Base-by-base conservation (phyloP, 129 eudicot species). In the Helianthus tuberosus region DNA sequence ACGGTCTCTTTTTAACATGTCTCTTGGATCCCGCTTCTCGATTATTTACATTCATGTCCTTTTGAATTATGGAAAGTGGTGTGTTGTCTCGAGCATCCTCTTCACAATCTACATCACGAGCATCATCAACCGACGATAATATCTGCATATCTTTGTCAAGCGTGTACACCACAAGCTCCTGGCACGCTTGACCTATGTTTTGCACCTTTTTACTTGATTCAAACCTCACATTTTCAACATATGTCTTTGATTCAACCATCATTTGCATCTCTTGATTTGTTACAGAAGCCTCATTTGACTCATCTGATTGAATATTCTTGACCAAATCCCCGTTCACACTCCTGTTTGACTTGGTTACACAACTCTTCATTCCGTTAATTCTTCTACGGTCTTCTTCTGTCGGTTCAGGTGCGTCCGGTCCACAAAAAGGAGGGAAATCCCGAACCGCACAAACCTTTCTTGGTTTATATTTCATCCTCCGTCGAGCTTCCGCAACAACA, bases 381-480 rank as follows among this genome's bases (percentile, higher is more conserved):
- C 72, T 80, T 51, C 9, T 2, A 0, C 77, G 78, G 44, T 86
- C 87, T 43, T 78, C 89, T 69, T 77, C 83, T 8, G 71, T 71
- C 13, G 78, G 85, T 43, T 46, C 67, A 32, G 80, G 50, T 38
- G 79, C 82, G 79, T 86, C 72, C 57, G 65, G 47, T 27, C 96
- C 96, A 88, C 97, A 90, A 68, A 66, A 80, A 44, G 93, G 90
- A 74, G 98, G 98, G 53, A 93, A 93, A 57, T 93, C 93, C 36
- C 96, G 89, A 76, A 55, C 78, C 47, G 97, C 93, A 35, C 93
- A 93, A 65, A 90, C 91, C 74, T 85, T 81, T 80, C 87, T 84
- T 55, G 49, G 75, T 20, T 81, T 75, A 68, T 70, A 84, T 51
- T 86, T 85, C 46, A 69, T 68, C 73, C 77, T 86, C 6, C 49